Percentiles rank a stretch among this genome's conserved stretches.
phyloP scores from a whole-genome alignment of 352 stramenopile species.

The Globisporangium nodosum region DNA sequence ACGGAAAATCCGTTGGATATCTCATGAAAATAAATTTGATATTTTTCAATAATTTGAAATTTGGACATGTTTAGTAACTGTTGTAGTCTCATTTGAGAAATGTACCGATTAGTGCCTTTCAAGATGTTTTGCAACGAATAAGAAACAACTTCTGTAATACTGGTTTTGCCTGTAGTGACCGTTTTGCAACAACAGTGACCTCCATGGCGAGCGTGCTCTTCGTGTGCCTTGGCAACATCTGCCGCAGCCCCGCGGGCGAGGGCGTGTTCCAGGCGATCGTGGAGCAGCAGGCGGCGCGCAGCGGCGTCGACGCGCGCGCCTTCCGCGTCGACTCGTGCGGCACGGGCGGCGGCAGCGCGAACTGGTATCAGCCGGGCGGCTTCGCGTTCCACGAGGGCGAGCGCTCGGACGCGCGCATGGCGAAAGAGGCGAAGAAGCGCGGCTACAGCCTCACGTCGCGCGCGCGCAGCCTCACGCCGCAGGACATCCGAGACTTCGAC shows the following conservation, averaged over 20 bases:
- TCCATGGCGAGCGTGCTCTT: constrained; percentile 77
- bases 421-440: constrained; percentile 76
- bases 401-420: constrained; percentile 77
- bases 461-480: constrained; percentile 59
- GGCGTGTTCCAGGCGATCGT: constrained; percentile 84
- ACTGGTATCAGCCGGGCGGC: constrained; percentile 73
- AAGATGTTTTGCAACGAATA: too few relatives aligned
- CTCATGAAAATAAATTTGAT: too few relatives aligned
- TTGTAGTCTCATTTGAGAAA: too few relatives aligned
- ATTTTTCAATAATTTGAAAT: too few relatives aligned
- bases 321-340: constrained; percentile 83
- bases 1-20: too few relatives aligned
- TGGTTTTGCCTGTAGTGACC: not conserved
- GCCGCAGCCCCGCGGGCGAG: constrained; percentile 76
- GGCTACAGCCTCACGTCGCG: constrained; percentile 76
- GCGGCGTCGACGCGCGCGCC: constrained; percentile 12
- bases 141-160: too few relatives aligned
- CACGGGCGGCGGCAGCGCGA: constrained; percentile 72
- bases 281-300: constrained; percentile 19
- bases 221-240: constrained; percentile 90
- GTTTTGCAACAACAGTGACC: not conserved
- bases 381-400: constrained; percentile 88
- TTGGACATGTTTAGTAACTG: too few relatives aligned
- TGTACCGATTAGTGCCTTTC: too few relatives aligned
- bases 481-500: constrained; percentile 81